phyloP scores from a whole-genome alignment of 208 protist genomes.

The Leishmania lainsoni region DNA sequence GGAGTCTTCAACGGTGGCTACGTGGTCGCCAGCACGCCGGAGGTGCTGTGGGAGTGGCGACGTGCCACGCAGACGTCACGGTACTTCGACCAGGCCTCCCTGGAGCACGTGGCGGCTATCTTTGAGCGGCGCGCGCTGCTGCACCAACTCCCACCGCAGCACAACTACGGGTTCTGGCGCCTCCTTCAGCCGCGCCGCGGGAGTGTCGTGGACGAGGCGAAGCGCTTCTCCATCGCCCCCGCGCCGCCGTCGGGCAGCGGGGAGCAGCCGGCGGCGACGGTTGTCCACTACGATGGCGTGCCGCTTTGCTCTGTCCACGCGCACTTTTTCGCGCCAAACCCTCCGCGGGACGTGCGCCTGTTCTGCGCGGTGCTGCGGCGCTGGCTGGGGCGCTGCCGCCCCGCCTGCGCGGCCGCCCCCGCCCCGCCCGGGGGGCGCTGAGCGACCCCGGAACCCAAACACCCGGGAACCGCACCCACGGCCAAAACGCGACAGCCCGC shows the following conservation, averaged over 20 bases:
- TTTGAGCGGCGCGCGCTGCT: constrained; percentile 32
- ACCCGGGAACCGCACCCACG: too few relatives aligned
- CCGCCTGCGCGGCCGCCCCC: constrained; percentile 20
- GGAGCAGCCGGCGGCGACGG: constrained; percentile 1
- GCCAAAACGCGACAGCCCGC: too few relatives aligned
- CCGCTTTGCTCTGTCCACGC: constrained; percentile 79
- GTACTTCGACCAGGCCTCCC: constrained; percentile 79
- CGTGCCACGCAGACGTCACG: constrained; percentile 57
- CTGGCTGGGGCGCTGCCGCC: constrained; percentile 37
- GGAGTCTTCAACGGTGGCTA: constrained; percentile 80
- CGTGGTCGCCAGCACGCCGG: constrained; percentile 41
- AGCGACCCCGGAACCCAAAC: too few relatives aligned
- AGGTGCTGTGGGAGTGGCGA: constrained; percentile 64
- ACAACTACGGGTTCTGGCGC: constrained; percentile 91
- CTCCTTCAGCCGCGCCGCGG: constrained; percentile 49
- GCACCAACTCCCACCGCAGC: constrained; percentile 58
- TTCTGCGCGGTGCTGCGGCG: constrained; percentile 64
- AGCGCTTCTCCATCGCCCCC: constrained; percentile 53
- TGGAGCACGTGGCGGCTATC: constrained; percentile 58
- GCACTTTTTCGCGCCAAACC: constrained; percentile 49
- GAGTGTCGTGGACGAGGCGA: constrained; percentile 36
- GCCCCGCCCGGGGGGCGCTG: too few relatives aligned
- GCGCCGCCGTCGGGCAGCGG: background rate
- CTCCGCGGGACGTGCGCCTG: constrained; percentile 41
- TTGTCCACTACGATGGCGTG: constrained; percentile 54